Percentiles rank a stretch among this genome's conserved stretches.
Evolutionary conservation across 148 eudicot species (phyloP).

Genomic region (Tetragonia tetragonoides): DNA sequence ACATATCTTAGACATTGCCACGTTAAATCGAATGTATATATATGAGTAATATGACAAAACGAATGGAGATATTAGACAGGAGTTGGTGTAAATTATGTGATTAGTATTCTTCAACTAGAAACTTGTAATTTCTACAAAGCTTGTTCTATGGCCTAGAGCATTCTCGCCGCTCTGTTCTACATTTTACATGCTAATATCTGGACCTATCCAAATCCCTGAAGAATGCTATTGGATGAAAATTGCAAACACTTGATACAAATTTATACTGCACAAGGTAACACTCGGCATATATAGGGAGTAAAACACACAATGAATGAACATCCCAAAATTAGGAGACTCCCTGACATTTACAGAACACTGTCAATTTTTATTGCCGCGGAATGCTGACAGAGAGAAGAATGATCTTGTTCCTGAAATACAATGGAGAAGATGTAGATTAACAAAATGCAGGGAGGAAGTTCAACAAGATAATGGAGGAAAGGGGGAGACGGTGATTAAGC

Average conservation of each 20-base stretch:
- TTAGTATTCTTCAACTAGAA: slow-evolving; percentile 15
- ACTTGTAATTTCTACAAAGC: slow-evolving; percentile 21
- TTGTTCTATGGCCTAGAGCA: slow-evolving; percentile 22
- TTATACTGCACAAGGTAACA: slow-evolving; percentile 21
- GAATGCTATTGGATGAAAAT: slow-evolving; percentile 28
- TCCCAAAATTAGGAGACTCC: slow-evolving; percentile 23
- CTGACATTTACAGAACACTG: slow-evolving; percentile 12
- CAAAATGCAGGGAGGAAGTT: neutral
- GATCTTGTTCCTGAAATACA: slow-evolving; percentile 40
- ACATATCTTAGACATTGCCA: neutral
- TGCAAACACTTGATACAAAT: slow-evolving; percentile 23
- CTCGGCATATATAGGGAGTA: slow-evolving; percentile 19
- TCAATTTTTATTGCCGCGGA: slow-evolving; percentile 42
- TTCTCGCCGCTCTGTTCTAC: slow-evolving; percentile 19
- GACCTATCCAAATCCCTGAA: slow-evolving; percentile 12
- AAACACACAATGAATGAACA: slow-evolving; percentile 15
- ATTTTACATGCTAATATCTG: slow-evolving; percentile 28
- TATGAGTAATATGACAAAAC: too few species aligned
- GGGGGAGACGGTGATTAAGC: neutral
- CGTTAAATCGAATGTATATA: neutral
- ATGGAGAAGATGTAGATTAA: neutral
- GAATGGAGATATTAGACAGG: neutral
- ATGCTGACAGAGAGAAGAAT: slow-evolving; percentile 53
- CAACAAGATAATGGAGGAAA: neutral
- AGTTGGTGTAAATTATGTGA: slow-evolving; percentile 9